Percentiles rank a stretch among this genome's conserved stretches.
phyloP scores from a whole-genome alignment of 306 rosid genomes.

The Datisca glomerata region DNA sequence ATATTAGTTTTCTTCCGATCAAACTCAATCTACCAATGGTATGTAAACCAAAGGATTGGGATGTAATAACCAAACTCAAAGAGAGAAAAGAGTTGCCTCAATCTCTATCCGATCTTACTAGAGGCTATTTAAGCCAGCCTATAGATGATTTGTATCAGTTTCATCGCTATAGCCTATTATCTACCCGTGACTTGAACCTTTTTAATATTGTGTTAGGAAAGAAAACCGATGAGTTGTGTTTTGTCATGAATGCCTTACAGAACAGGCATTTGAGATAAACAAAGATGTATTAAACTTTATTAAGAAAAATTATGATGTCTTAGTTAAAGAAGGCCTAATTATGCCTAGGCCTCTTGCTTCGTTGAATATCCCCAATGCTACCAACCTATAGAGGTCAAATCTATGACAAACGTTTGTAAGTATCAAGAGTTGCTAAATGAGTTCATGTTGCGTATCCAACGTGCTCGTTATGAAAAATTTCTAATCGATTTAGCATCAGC shows the following conservation, averaged over 20 bases:
- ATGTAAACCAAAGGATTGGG: not conserved
- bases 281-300: not conserved
- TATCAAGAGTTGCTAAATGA: not conserved
- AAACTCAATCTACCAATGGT: not conserved
- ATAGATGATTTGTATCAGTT: not conserved
- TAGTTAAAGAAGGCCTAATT: not conserved
- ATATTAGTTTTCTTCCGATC: not conserved
- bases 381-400: not conserved
- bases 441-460: not conserved
- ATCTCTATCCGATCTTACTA: not conserved
- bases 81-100: not conserved
- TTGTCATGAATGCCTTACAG: not conserved
- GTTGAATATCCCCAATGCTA: not conserved
- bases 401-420: not conserved
- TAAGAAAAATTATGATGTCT: not conserved
- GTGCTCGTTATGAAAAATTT: conserved; percentile 3
- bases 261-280: conserved; percentile 2
- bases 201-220: not conserved
- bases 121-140: not conserved
- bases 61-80: not conserved
- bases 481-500: not conserved
- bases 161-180: not conserved
- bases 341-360: not conserved
- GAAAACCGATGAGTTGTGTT: not conserved
- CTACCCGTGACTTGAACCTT: not conserved